A percentile compares a stretch with the other conserved stretches of the same genome.
Evolutionary conservation across 345 rosid genomes (phyloP).

Genomic region (Lepidium sativum): DNA sequence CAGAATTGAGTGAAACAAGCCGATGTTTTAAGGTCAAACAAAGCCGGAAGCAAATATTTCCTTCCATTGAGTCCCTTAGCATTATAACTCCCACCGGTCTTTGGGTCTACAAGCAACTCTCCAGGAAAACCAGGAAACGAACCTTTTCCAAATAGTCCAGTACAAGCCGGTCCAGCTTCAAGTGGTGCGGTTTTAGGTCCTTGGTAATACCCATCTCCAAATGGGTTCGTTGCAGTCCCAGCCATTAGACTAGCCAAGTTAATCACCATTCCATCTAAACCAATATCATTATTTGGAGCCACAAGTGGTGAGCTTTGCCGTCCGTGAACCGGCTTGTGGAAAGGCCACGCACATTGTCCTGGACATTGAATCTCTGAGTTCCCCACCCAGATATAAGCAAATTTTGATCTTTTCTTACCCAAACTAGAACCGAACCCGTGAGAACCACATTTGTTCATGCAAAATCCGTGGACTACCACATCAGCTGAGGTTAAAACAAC

Average conservation of each 20-base stretch:
- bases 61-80: conserved; percentile 58
- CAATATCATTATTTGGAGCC: conserved; percentile 71
- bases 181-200: conserved; percentile 58
- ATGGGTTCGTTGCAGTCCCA: conserved; percentile 76
- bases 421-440: conserved; percentile 41
- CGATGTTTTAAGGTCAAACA: conserved; percentile 52
- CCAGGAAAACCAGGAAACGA: conserved; percentile 87
- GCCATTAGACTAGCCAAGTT: conserved; percentile 64
- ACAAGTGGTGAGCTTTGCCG: conserved; percentile 54
- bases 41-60: conserved; percentile 65
- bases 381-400: conserved; percentile 78
- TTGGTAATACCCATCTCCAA: conserved; percentile 66
- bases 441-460: conserved; percentile 55
- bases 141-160: conserved; percentile 67
- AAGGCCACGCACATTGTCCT: conserved; percentile 87
- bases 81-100: conserved; percentile 68
- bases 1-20: conserved; percentile 35
- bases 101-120: conserved; percentile 40
- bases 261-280: conserved; percentile 71
- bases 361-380: conserved; percentile 74
- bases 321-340: conserved; percentile 74
- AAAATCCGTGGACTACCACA: conserved; percentile 47
- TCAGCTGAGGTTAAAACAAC: conserved; percentile 48
- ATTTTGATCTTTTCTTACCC: conserved; percentile 32
- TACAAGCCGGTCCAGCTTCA: conserved; percentile 74